Base-by-base conservation (phyloP, 2,329 filamentous ascomycete genomes). In the Trichophyton simii region DNA sequence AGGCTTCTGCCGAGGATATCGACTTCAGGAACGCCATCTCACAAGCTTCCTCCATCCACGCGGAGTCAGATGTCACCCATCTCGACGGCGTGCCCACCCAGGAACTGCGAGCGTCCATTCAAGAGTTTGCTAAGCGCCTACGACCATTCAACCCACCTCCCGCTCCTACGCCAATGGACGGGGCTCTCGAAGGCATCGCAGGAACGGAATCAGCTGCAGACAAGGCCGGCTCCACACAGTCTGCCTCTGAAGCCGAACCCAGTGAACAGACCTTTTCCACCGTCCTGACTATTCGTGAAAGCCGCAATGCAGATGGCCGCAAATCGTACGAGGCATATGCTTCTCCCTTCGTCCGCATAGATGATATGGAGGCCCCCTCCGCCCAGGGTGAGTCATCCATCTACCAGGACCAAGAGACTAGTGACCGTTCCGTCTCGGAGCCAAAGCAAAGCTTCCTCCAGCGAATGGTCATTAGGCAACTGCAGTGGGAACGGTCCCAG, bases 121-220 rank as follows among this genome's bases (percentile, higher is more conserved):
- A 88, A 72, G 77, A 86, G 68, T 83, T 88, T 75, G 82, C 84
- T 18, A 85, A 83, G 67, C 82, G 84, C 64, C 88, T 92, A 69
- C 77, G 86, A 55, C 91, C 91, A 5, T 97, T 95, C 78, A 82
- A 85, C 61, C 87, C 89, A 22, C 94, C 92, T n/a, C 89, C 91
- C 20, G 77, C 86, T 50, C 94, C 92, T 0, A 77, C 84, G 63
- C 83, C 88, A 0, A 77, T 84, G 65, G 73, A 76, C 66, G 71
- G 75, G 48, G 68, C 72, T 63, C 71, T 76, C 64, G 68, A 72
- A 25, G 65, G 67, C 41, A 68, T 70, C 41, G 28, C 15, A n/a
- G 63, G 65, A n/a, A 63, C 70, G 58, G 70, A 72, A 57, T 46
- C 36, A 15, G 62, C 52, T 2, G 68, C 73, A 34, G 76, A 80